Evolutionary conservation across 2,329 filamentous ascomycete genomes (phyloP).

Genomic region (Trichoderma endophyticum): DNA sequence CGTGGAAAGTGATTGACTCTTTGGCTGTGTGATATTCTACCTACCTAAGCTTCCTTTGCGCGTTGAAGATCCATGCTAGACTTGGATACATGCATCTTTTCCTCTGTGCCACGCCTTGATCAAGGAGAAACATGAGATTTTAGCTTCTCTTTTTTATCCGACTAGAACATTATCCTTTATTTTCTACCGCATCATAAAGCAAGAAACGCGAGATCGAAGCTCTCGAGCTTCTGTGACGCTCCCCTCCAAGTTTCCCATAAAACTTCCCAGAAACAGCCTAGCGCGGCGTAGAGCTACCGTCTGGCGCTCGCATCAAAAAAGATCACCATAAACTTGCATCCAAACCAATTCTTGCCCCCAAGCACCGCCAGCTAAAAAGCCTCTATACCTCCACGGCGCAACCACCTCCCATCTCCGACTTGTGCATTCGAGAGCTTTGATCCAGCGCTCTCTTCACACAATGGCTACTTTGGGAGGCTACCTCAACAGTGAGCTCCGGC

Average conservation of each 20-base stretch:
- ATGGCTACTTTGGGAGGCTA: slow-evolving; percentile 47
- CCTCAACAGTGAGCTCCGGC: slow-evolving; percentile 41
- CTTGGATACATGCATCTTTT: neutral
- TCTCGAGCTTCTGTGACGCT: neutral
- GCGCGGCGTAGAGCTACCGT: slow-evolving; percentile 12
- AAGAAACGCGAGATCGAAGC: neutral
- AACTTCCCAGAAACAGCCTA: slow-evolving; percentile 17
- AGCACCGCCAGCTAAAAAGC: neutral
- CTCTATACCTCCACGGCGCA: neutral
- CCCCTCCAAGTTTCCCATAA: neutral
- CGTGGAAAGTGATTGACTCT: neutral
- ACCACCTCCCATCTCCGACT: neutral
- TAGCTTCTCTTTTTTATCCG: neutral
- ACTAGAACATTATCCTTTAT: accelerated
- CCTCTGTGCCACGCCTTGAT: neutral
- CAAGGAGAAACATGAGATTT: neutral
- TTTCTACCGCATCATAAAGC: neutral
- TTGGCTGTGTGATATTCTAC: neutral
- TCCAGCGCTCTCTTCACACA: slow-evolving; percentile 13
- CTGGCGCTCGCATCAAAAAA: slow-evolving; percentile 7
- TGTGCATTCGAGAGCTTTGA: neutral
- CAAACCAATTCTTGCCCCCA: neutral
- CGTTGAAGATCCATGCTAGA: neutral
- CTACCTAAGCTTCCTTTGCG: neutral
- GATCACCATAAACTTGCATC: neutral